Evolutionary conservation across 2,329 filamentous ascomycete genomes (phyloP), one percentile per base, ranked within the genome.

Genomic region (Ophiostoma ulmi): DNA sequence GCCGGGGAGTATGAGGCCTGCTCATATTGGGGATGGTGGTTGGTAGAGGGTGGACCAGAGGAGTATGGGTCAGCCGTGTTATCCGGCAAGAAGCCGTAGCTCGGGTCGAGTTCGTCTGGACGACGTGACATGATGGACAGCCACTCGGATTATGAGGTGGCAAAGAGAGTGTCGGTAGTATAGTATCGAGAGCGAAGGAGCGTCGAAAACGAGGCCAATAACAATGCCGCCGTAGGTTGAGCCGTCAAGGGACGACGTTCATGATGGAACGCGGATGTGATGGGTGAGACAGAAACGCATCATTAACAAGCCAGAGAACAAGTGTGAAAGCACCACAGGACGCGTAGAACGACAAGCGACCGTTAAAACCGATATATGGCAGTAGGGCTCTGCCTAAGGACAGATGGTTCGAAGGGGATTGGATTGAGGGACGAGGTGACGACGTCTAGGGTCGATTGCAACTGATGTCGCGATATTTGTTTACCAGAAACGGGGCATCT

Each of bases 101-200:
- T 65, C 14, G 58, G 26, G 13, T 70, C 71, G 63, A 55, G 13
- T 13, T 71, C 70, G 39, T 76, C 71, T 76, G 75, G 52, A 79
- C 78, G 65, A 81, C 80, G 38, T 31, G 69, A 63, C 71, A 72
- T 72, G 58, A 26, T 67, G 61, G 35, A 35, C 35, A 36, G 35
- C 22, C 52, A 31, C 17, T n/a, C n/a, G 20, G 3, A 63, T 11
- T 44, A 48, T 38, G 26, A 17, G n/a, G 26, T 3, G 26, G 31
- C 13, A 8, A 22, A 36, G 22, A 44, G 14, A 44, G 20, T 13
- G 35, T n/a, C 0, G 26, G 5, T 14, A 7, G 26, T 31, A 11
- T n/a, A 55, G 8, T 5, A 10, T 63, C 20, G 5, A 48, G 17
- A 48, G 26, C 7, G 14, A 35, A 31, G 4, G 26, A 26, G 14